Percentiles rank a stretch among this genome's conserved stretches.
Evolutionary conservation across 371 early-diverging fungal species (phyloP).

Genomic region (Mortierella polycephala): DNA sequence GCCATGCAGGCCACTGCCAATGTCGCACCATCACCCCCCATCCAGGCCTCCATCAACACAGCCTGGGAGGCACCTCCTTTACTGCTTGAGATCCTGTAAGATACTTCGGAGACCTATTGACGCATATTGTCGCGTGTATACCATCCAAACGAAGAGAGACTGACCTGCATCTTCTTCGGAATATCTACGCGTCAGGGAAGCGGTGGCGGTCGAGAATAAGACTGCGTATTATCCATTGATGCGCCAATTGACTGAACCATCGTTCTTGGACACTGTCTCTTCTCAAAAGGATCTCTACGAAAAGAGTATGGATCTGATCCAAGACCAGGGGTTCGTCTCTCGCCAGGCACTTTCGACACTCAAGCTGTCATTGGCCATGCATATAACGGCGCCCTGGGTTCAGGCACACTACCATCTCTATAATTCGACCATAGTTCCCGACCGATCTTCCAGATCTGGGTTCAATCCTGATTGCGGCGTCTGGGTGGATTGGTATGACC

Average conservation of each 20-base stretch:
- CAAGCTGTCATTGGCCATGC: slow-evolving; percentile 73
- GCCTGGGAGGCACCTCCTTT: slow-evolving; percentile 70
- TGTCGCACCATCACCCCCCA: slow-evolving; percentile 58
- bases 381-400: slow-evolving; percentile 79
- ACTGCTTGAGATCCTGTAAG: slow-evolving; percentile 73
- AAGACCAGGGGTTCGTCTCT: slow-evolving; percentile 48
- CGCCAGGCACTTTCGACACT: slow-evolving; percentile 54
- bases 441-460: slow-evolving; percentile 31
- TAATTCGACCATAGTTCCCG: slow-evolving; percentile 65
- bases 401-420: slow-evolving; percentile 86
- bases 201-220: slow-evolving; percentile 68
- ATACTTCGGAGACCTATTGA: background rate
- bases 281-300: slow-evolving; percentile 61
- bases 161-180: background rate
- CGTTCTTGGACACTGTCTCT: slow-evolving; percentile 20
- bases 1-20: slow-evolving; percentile 38
- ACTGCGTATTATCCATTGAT: slow-evolving; percentile 70
- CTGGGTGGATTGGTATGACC: slow-evolving; percentile 79
- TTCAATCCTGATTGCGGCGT: slow-evolving; percentile 68
- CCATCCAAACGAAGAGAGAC: background rate
- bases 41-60: slow-evolving; percentile 64
- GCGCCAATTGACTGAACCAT: slow-evolving; percentile 56
- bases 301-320: slow-evolving; percentile 55
- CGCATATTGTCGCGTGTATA: no score
- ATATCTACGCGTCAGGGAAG: slow-evolving; percentile 59